Conservation (phyloP, 306 rosid species). For the Castanospermum australe region DNA sequence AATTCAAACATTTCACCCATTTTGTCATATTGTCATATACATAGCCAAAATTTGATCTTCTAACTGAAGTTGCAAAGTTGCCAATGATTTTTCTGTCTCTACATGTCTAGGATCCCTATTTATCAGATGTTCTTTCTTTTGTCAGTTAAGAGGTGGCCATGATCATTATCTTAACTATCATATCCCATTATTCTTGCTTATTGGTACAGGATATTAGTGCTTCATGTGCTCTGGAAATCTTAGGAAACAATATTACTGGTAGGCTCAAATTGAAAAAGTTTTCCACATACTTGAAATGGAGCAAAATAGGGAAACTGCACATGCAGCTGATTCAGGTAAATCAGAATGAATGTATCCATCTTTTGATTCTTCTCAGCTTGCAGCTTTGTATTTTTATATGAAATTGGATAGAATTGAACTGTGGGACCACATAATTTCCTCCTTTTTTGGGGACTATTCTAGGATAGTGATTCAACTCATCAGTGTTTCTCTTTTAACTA, state of each 20-base stretch:
- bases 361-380: not conserved
- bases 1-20: not conserved
- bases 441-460: not conserved
- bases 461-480: not conserved
- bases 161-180: constrained; percentile 2
- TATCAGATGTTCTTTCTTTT: not conserved
- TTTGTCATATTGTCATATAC: not conserved
- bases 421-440: not conserved
- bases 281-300: constrained; percentile 67
- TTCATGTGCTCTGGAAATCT: constrained; percentile 48
- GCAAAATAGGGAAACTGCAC: constrained; percentile 69
- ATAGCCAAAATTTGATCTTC: not conserved
- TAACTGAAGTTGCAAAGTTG: not conserved
- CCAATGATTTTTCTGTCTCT: not conserved
- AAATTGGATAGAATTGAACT: not conserved
- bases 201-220: constrained; percentile 70
- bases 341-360: not conserved
- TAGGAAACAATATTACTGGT: constrained; percentile 51
- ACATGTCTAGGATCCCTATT: not conserved
- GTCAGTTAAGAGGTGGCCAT: not conserved
- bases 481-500: not conserved
- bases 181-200: constrained; percentile 10
- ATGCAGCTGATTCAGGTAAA: constrained; percentile 68
- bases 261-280: constrained; percentile 54
- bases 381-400: not conserved